Evolutionary conservation across 108 stramenopile genomes (phyloP).

Genomic region (Cyclotella sp.): DNA sequence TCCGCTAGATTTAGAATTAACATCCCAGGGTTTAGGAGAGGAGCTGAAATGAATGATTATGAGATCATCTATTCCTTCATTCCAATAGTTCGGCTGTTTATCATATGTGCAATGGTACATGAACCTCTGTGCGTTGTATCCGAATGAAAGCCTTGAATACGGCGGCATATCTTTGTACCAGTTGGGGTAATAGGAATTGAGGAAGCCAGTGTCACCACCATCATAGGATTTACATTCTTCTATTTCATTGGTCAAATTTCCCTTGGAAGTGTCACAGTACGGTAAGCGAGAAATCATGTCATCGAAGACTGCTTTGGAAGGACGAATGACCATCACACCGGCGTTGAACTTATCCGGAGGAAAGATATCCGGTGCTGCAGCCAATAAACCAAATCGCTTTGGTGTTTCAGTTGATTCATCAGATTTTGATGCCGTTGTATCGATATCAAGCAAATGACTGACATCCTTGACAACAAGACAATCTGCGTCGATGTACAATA

Average conservation of each 20-base stretch:
- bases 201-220: constrained; percentile 90
- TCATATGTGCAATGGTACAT: constrained; percentile 75
- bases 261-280: constrained; percentile 6
- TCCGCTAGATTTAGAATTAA: constrained; percentile 1
- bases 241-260: neutral
- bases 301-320: constrained; percentile 55
- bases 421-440: neutral
- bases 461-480: constrained; percentile 75
- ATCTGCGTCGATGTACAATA: constrained; percentile 87
- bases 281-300: constrained; percentile 50
- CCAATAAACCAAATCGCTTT: constrained; percentile 68
- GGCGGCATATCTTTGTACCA: constrained; percentile 74
- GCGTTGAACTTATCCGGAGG: constrained; percentile 91
- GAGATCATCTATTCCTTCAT: constrained; percentile 56
- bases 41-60: constrained; percentile 80
- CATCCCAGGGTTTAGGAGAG: constrained; percentile 88
- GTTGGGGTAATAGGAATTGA: constrained; percentile 80
- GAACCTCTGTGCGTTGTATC: constrained; percentile 86
- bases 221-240: constrained; percentile 64
- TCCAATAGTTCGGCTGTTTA: constrained; percentile 76
- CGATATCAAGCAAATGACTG: constrained; percentile 62
- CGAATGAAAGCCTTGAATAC: constrained; percentile 67
- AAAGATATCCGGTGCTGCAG: constrained; percentile 88
- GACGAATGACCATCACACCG: constrained; percentile 89
- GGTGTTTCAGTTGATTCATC: constrained; percentile 23